Base-by-base conservation (phyloP, 805 yeast genomes). In the Saturnispora diversa region DNA sequence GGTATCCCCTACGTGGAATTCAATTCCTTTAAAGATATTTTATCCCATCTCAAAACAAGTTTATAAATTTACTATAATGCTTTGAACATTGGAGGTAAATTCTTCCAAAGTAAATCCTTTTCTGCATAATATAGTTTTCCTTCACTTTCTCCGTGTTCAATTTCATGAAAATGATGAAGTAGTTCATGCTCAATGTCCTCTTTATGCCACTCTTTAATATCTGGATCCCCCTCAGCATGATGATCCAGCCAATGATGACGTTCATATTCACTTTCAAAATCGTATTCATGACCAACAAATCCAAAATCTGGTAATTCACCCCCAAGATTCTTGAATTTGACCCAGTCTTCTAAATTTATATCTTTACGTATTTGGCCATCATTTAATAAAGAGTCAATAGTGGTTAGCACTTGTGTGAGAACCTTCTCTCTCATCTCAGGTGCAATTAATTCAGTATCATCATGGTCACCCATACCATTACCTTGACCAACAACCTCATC, bases 221-320 rank as follows among this genome's bases (percentile, higher is more conserved):
- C 87, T 2, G 96, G 96, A 58, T 87, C 97, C 42, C 69, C 62
- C 49, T 84, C 76, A 42, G 74, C 69, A 56, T 84, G 92, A 55
- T 70, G 80, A 62, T 86, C 68, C 45, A 79, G 74, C 97, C 97
- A 90, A 59, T 88, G 97, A 59, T 88, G 97, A 43, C 84, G 79
- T 58, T 90, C 97, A 57, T 88, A 90, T 58, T 88, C 97, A 50
- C 76, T 72, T 60, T 88, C 97, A 55, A 87, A 90, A 63, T 85
- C 95, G 26, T 87, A 80, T 63, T 88, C 96, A 55, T 88, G 96
- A 12, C 62, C 63, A 6, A 85, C 97, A 44, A 80, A 77, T 7
- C 95, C 94, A 58, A 88, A 77, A 59, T 90, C 97, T 1, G 97
- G 97, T 54, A 90, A 74, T 47, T 74, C 74, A 1, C 82, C 80